Evolutionary conservation across 208 protist genomes (phyloP).

Genomic region (Trypanosoma theileri): DNA sequence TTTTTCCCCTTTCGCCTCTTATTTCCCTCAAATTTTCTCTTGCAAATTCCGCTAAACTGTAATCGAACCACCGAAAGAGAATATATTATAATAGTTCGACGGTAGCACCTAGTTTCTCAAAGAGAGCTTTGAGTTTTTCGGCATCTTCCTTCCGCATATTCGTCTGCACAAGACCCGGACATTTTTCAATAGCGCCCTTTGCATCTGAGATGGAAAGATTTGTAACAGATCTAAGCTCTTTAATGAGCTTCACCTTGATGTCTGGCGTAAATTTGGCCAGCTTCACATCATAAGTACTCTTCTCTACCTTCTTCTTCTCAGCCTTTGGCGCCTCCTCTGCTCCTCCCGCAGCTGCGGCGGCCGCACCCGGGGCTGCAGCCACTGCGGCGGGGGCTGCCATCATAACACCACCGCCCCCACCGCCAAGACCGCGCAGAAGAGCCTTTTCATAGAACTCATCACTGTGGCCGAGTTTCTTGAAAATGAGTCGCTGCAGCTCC

Average conservation of each 20-base stretch:
- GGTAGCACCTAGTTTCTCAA: slow-evolving; percentile 86
- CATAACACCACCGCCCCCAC: slow-evolving; percentile 46
- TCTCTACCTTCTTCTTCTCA: slow-evolving; percentile 92
- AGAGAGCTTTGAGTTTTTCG: slow-evolving; percentile 87
- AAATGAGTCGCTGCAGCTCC: slow-evolving; percentile 85
- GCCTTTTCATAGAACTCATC: slow-evolving; percentile 92
- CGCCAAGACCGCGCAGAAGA: slow-evolving; percentile 74
- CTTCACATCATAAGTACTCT: slow-evolving; percentile 87
- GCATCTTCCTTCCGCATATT: slow-evolving; percentile 88
- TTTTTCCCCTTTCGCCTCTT: slow-evolving; percentile 17
- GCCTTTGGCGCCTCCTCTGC: slow-evolving; percentile 56
- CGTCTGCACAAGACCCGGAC: slow-evolving; percentile 82
- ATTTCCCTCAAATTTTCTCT: neutral
- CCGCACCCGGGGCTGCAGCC: slow-evolving; percentile 35
- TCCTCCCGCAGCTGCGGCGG: slow-evolving; percentile 35
- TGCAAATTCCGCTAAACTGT: neutral
- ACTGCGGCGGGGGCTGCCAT: slow-evolving; percentile 26
- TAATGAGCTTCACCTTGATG: slow-evolving; percentile 91
- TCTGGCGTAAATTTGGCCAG: slow-evolving; percentile 80
- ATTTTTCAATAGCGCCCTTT: slow-evolving; percentile 90
- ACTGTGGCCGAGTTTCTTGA: slow-evolving; percentile 89
- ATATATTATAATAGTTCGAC: slow-evolving; percentile 79
- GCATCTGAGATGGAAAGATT: slow-evolving; percentile 85
- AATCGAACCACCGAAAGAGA: too few relatives aligned
- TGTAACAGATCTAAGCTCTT: slow-evolving; percentile 88